phyloP scores from a whole-genome alignment of 140 eudicot species.

The Anethum foeniculum region DNA sequence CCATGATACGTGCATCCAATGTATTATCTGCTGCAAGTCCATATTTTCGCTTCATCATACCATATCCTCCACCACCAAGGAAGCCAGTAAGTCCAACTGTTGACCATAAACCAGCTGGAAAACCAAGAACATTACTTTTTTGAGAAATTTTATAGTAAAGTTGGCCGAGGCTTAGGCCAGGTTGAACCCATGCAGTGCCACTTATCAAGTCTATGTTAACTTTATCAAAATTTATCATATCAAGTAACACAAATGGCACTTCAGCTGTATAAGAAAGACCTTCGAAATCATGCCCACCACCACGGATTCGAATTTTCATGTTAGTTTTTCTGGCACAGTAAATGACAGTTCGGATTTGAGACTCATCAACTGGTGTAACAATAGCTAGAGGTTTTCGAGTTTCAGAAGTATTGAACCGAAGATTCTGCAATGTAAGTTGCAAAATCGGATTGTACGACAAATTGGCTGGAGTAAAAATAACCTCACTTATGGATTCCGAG shows the following conservation, averaged over 20 bases:
- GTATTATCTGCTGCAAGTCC: no score
- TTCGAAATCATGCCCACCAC: not conserved
- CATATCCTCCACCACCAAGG: no score
- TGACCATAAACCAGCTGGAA: constrained; percentile 6
- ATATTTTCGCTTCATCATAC: no score
- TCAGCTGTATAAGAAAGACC: not conserved
- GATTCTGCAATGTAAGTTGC: not conserved
- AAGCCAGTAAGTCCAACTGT: not conserved
- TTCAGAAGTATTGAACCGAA: not conserved
- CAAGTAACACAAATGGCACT: not conserved
- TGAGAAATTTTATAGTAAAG: not conserved
- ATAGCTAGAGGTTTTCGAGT: not conserved
- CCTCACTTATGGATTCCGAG: not conserved
- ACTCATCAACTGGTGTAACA: constrained; percentile 2
- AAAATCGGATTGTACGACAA: not conserved
- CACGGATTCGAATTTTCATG: constrained; percentile 3
- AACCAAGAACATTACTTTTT: not conserved
- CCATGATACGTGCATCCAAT: no score
- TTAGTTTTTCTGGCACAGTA: not conserved
- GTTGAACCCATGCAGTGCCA: constrained; percentile 13
- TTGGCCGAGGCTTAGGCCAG: not conserved
- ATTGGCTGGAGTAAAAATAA: constrained; percentile 5
- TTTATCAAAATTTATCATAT: not conserved
- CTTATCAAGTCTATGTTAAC: not conserved
- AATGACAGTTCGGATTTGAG: not conserved